Conservation (phyloP, 2,329 filamentous ascomycete genomes). For the Penicillium sp. region DNA sequence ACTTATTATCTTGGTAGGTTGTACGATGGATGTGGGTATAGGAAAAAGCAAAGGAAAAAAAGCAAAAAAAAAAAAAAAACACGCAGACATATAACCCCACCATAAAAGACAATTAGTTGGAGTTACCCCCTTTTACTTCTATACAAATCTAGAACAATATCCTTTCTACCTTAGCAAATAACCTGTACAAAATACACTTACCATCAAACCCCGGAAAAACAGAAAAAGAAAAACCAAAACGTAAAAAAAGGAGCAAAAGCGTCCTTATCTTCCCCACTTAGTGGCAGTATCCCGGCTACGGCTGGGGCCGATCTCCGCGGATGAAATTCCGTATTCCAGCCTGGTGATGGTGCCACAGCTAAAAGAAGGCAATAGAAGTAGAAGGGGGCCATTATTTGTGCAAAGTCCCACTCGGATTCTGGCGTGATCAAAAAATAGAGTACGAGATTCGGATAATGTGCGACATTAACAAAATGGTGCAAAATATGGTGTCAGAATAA, state of each 20-base stretch:
- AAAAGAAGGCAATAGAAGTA: not conserved
- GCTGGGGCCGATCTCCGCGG: constrained; percentile 28
- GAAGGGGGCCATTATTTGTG: not conserved
- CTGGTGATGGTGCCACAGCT: not conserved
- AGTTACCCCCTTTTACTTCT: not conserved
- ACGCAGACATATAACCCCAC: not conserved
- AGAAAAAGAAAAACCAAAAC: too few species aligned
- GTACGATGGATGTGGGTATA: not conserved
- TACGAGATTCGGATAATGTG: not conserved
- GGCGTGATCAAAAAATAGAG: not conserved
- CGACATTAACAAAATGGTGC: not conserved
- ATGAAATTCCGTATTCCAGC: not conserved
- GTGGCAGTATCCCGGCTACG: constrained; percentile 10
- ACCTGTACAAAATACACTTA: not conserved
- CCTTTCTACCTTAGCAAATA: not conserved
- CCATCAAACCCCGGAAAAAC: not conserved
- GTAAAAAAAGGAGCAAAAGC: not conserved
- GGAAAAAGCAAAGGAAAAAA: not conserved
- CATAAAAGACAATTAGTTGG: not conserved
- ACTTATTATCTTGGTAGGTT: not conserved
- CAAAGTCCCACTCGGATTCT: not conserved
- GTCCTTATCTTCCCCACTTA: constrained; percentile 8
- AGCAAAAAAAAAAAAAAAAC: not conserved
- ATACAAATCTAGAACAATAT: constrained; percentile 1
- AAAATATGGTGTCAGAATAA: not conserved